phyloP scores from a whole-genome alignment of 1,139 yeast genomes.

The Debaryomyces robertsiae region DNA sequence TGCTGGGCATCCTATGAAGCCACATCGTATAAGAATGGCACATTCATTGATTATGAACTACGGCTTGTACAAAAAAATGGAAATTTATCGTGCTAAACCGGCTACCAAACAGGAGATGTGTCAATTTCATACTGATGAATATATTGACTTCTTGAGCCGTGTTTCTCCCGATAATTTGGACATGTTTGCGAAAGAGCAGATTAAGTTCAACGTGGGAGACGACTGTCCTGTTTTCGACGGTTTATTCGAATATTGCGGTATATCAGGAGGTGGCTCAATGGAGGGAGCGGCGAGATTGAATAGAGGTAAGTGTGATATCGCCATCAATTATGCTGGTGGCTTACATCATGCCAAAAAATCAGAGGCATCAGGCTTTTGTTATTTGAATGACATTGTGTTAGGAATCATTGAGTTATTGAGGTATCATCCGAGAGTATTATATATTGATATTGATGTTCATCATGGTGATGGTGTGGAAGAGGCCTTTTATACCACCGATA shows the following conservation, averaged over 20 bases:
- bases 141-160: constrained; percentile 88
- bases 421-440: constrained; percentile 92
- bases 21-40: constrained; percentile 98
- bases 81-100: constrained; percentile 93
- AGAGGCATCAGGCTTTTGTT: constrained; percentile 96
- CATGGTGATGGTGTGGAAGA: constrained; percentile 99
- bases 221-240: constrained; percentile 98
- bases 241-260: constrained; percentile 89
- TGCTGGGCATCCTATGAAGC: constrained; percentile 98
- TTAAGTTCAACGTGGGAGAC: constrained; percentile 94
- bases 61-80: constrained; percentile 96
- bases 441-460: constrained; percentile 94
- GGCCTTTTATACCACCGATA: constrained; percentile 92
- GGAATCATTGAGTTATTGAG: constrained; percentile 88
- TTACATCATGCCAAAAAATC: constrained; percentile 95
- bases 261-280: constrained; percentile 95
- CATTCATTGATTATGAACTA: constrained; percentile 96
- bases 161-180: constrained; percentile 96
- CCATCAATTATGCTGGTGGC: constrained; percentile 97
- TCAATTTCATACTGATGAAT: constrained; percentile 97
- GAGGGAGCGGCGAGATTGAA: constrained; percentile 95
- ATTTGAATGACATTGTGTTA: constrained; percentile 67
- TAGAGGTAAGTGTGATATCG: constrained; percentile 92
- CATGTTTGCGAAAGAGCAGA: constrained; percentile 87
- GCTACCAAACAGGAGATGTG: constrained; percentile 99